These are phyloP conservation scores for Dendrothele bispora DNA, from an alignment of 768 basidiomycete genomes.

Conservation along the genomic window DNA sequence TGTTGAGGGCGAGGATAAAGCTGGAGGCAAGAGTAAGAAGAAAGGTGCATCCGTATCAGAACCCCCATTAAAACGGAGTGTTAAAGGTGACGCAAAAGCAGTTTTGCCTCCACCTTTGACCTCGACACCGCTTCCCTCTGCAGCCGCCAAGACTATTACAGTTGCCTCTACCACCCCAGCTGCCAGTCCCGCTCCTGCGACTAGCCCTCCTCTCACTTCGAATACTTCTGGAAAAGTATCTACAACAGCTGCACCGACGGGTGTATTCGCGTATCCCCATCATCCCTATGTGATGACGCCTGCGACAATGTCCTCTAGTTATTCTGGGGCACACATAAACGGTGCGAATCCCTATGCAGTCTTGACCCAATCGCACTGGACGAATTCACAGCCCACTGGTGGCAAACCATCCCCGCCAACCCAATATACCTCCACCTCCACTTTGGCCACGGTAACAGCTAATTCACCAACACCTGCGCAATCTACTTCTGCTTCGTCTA, in stretches of 20 bases:
- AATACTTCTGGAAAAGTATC: conserved; percentile 1
- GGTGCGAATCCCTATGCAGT: conserved; percentile 40
- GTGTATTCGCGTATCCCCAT: conserved; percentile 41
- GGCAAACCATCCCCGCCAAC: conserved; percentile 25
- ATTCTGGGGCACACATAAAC: conserved; percentile 23
- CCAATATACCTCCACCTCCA: conserved; percentile 12
- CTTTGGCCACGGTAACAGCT: conserved; percentile 18
- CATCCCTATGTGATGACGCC: conserved; percentile 19
- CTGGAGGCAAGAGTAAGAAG: conserved; percentile 57
- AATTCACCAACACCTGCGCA: conserved; percentile 16
- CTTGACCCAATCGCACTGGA: conserved; percentile 34
- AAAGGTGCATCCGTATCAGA: conserved; percentile 51
- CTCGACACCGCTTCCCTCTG: conserved; percentile 49
- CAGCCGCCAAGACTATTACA: conserved; percentile 17
- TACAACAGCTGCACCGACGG: conserved; percentile 32
- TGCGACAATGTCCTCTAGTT: conserved; percentile 24
- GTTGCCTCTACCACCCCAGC: conserved; percentile 13
- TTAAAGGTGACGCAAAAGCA: conserved; percentile 62
- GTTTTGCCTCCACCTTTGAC: conserved; percentile 65
- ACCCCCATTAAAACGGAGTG: conserved; percentile 67
- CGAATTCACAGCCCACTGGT: conserved; percentile 25
- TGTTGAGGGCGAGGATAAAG: conserved; percentile 27
- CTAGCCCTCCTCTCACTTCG: background rate
- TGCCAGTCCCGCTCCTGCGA: conserved; percentile 4
- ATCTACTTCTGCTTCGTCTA: conserved; percentile 13